Percentiles rank a stretch among this genome's conserved stretches.
Conservation (phyloP, 2,329 filamentous ascomycete genomes). For the Pseudopithomyces chartarum region DNA sequence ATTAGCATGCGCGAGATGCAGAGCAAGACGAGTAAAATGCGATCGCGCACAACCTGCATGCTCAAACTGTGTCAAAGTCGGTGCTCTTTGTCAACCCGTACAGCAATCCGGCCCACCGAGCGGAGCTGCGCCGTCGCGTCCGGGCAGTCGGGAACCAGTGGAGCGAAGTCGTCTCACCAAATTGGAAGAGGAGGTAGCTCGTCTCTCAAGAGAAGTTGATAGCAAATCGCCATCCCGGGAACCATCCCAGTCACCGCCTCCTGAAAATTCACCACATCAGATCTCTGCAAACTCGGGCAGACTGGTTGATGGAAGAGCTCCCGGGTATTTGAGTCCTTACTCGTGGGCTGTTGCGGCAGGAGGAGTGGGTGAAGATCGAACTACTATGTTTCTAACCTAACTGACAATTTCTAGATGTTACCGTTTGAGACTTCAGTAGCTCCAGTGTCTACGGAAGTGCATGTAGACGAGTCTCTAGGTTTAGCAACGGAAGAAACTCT, state of each 20-base stretch:
- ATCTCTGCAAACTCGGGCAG: constrained; percentile 10
- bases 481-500: constrained; percentile 4
- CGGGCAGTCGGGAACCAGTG: constrained; percentile 15
- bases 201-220: constrained; percentile 22
- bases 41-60: constrained; percentile 28
- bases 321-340: constrained; percentile 24
- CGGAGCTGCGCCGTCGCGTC: constrained; percentile 9
- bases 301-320: constrained; percentile 9
- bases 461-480: background rate
- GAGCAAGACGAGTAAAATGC: constrained; percentile 28
- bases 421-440: background rate
- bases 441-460: background rate
- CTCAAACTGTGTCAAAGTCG: constrained; percentile 26
- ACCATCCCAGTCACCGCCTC: constrained; percentile 17
- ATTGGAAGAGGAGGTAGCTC: constrained; percentile 22
- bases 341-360: constrained; percentile 26
- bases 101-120: constrained; percentile 12
- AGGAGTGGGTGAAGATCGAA: constrained; percentile 15
- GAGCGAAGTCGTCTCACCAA: constrained; percentile 19
- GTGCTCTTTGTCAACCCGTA: constrained; percentile 23
- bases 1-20: constrained; percentile 26
- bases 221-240: constrained; percentile 25
- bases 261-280: constrained; percentile 6
- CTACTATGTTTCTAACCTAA: background rate
- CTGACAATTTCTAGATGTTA: constrained; percentile 1